These are phyloP conservation scores for Lolium perenne DNA, from an alignment of 176 grass and related monocot genomes.

Conservation along the genomic window DNA sequence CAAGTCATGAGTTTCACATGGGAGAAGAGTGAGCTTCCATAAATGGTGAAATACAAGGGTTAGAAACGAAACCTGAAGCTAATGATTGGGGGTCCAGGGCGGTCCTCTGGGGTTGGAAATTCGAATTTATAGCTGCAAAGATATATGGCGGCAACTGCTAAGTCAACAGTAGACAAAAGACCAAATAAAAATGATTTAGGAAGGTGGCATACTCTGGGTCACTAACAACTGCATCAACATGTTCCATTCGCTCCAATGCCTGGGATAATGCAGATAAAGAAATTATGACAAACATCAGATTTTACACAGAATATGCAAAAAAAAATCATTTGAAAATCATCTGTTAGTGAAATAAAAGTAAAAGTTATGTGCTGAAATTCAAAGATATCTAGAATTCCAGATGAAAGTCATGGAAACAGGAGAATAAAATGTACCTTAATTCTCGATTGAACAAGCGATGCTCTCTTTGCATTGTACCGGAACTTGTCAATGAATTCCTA, in stretches of 20 bases:
- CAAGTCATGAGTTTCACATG: no score
- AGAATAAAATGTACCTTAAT: conserved; percentile 70
- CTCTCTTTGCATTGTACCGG: conserved; percentile 91
- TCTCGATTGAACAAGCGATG: conserved; percentile 98
- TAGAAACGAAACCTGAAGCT: conserved; percentile 85
- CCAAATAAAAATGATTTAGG: conserved; percentile 35
- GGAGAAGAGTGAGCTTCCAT: conserved; percentile 16
- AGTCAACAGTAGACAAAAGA: conserved; percentile 40
- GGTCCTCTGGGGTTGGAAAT: conserved; percentile 93
- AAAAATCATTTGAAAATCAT: not conserved
- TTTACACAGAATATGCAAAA: conserved; percentile 8
- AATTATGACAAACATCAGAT: conserved; percentile 29
- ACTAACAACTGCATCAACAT: conserved; percentile 89
- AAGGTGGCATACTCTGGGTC: conserved; percentile 83
- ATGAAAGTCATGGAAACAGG: not conserved
- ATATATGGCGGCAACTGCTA: conserved; percentile 33
- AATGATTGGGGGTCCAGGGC: conserved; percentile 92
- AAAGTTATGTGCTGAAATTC: conserved; percentile 11
- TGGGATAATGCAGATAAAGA: conserved; percentile 43
- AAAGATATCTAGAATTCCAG: conserved; percentile 2
- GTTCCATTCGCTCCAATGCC: conserved; percentile 93
- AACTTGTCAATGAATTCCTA: conserved; percentile 98
- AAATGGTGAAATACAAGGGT: conserved; percentile 25
- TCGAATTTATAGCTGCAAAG: conserved; percentile 96
- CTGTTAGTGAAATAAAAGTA: not conserved